Percentiles rank a stretch among this genome's conserved stretches.
phyloP scores from a whole-genome alignment of 2,329 filamentous ascomycete genomes.

The Fusarium haematococcum region DNA sequence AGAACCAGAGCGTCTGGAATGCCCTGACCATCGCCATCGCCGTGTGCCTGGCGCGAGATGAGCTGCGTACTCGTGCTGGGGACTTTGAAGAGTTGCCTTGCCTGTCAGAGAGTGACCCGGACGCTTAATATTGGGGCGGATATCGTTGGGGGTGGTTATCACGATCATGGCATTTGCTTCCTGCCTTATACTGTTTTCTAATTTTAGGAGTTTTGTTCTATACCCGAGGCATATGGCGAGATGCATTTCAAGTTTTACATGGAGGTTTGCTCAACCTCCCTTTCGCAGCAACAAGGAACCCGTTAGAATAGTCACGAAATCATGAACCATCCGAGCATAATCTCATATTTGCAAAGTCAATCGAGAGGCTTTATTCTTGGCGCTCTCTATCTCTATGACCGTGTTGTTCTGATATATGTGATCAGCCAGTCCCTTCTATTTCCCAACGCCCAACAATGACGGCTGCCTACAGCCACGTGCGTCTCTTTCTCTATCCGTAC shows the following conservation, averaged over 20 bases:
- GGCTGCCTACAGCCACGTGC: slow-evolving; percentile 31
- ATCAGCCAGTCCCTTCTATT: slow-evolving; percentile 42
- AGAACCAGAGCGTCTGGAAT: slow-evolving; percentile 58
- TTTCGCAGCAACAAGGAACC: background rate
- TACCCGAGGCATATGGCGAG: slow-evolving; percentile 6
- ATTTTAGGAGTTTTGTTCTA: slow-evolving; percentile 14
- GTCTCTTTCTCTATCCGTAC: slow-evolving; percentile 43
- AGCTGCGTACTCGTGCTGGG: slow-evolving; percentile 48
- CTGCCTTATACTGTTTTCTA: background rate
- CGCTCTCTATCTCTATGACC: slow-evolving; percentile 45
- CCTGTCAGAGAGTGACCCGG: slow-evolving; percentile 53
- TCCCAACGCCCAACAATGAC: slow-evolving; percentile 48
- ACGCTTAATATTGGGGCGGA: slow-evolving; percentile 33
- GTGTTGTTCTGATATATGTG: slow-evolving; percentile 36
- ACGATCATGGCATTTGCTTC: background rate
- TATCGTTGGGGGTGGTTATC: background rate
- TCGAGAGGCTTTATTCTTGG: slow-evolving; percentile 41
- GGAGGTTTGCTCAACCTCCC: background rate
- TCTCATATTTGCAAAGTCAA: slow-evolving; percentile 15
- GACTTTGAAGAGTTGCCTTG: slow-evolving; percentile 51
- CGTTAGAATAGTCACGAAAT: background rate
- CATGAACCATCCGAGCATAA: background rate
- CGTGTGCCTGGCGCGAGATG: slow-evolving; percentile 55
- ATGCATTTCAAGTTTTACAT: background rate
- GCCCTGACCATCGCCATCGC: slow-evolving; percentile 56